These are phyloP conservation scores for Davidsoniella eucalypti DNA, from an alignment of 2,329 filamentous ascomycete genomes.

Conservation along the genomic window DNA sequence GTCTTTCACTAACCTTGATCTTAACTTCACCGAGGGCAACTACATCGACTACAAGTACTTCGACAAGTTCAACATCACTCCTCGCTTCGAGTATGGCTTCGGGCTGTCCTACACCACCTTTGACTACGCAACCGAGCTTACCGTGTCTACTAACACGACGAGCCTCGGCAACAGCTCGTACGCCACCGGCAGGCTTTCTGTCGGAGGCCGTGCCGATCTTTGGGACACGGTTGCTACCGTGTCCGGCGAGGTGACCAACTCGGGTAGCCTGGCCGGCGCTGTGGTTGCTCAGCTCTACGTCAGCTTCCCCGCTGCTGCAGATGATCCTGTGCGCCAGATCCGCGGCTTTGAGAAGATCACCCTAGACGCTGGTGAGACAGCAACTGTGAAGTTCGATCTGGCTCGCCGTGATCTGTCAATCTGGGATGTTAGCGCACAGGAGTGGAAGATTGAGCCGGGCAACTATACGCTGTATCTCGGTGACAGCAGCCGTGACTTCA, in stretches of 20 bases:
- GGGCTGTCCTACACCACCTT: conserved; percentile 41
- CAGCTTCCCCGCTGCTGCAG: conserved; percentile 23
- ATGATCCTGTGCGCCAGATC: conserved; percentile 43
- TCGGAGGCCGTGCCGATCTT: conserved; percentile 38
- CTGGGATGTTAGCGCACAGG: conserved; percentile 45
- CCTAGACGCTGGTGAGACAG: conserved; percentile 28
- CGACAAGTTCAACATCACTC: conserved; percentile 29
- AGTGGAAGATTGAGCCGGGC: conserved; percentile 37
- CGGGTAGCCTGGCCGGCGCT: conserved; percentile 29
- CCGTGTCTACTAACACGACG: conserved; percentile 19
- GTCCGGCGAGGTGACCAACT: conserved; percentile 32
- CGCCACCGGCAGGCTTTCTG: conserved; percentile 17
- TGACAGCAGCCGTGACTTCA: conserved; percentile 28
- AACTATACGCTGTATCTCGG: conserved; percentile 30
- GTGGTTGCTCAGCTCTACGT: conserved; percentile 41
- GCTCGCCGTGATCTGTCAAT: conserved; percentile 48
- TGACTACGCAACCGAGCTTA: conserved; percentile 28
- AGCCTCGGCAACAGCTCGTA: conserved; percentile 21
- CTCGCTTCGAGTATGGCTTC: conserved; percentile 39
- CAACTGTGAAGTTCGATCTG: conserved; percentile 33
- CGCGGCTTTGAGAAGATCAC: conserved; percentile 47
- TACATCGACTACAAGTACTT: conserved; percentile 40
- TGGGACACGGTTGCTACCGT: conserved; percentile 35
- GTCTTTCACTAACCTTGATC: conserved; percentile 33
- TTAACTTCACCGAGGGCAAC: conserved; percentile 34